Conservation (phyloP, 108 stramenopile species). For the Nannochloropsis gaditana region DNA sequence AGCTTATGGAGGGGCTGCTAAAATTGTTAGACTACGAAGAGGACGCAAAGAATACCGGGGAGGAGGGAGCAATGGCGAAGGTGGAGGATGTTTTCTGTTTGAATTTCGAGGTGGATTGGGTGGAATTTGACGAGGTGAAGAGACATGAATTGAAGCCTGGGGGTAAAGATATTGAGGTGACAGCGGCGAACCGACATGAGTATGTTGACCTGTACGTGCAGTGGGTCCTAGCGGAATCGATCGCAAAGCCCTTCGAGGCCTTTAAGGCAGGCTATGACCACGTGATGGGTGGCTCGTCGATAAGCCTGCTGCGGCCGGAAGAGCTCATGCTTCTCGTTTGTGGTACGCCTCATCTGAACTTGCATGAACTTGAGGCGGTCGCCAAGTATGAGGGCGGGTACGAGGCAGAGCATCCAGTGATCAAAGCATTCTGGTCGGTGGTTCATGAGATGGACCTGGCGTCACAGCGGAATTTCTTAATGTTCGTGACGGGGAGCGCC, state of each 20-base stretch:
- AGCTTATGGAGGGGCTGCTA: conserved; percentile 66
- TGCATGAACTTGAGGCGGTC: conserved; percentile 43
- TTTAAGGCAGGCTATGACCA: conserved; percentile 50
- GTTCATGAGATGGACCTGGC: conserved; percentile 49
- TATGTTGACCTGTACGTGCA: conserved; percentile 74
- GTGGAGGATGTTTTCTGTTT: conserved; percentile 13
- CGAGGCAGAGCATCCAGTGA: conserved; percentile 34
- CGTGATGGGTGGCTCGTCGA: conserved; percentile 50
- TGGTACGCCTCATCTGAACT: conserved; percentile 52
- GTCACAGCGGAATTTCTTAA: conserved; percentile 67
- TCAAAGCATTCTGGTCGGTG: conserved; percentile 52
- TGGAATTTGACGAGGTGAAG: conserved; percentile 60
- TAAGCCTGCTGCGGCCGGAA: conserved; percentile 47
- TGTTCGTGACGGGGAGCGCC: conserved; percentile 73
- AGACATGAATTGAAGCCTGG: conserved; percentile 71
- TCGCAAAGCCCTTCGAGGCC: conserved; percentile 39
- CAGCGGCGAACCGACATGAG: conserved; percentile 69
- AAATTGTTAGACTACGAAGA: conserved; percentile 69
- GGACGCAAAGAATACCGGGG: conserved; percentile 25
- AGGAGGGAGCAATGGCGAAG: background rate
- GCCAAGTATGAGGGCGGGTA: conserved; percentile 57
- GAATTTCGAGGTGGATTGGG: conserved; percentile 59
- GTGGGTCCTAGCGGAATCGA: conserved; percentile 59
- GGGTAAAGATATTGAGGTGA: conserved; percentile 69
- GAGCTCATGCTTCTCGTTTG: conserved; percentile 58